Conservation (phyloP, 73 alveolate species). For the Urostyla sp. region DNA sequence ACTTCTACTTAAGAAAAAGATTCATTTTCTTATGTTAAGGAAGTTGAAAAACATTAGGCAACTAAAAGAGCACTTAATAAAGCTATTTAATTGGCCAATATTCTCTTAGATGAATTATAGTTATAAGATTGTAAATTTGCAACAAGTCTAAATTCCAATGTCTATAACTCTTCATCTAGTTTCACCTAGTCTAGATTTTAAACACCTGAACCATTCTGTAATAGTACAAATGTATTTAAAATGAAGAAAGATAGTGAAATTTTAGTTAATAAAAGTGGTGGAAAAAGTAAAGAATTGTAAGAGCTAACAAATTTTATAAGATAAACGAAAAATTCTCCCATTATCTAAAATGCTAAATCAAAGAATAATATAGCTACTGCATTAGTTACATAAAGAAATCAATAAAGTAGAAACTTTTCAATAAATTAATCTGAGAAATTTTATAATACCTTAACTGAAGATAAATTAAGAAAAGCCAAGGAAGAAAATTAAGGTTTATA, state of each 20-base stretch:
- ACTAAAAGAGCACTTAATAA: constrained; percentile 42
- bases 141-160: neutral
- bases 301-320: constrained; percentile 33
- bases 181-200: constrained; percentile 5
- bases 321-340: constrained; percentile 42
- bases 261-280: neutral
- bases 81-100: constrained; percentile 22
- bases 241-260: neutral
- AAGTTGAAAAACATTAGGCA: constrained; percentile 8
- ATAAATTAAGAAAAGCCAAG: no score
- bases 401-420: no score
- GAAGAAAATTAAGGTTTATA: no score
- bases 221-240: neutral
- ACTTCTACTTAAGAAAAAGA: constrained; percentile 11
- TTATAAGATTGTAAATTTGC: no score
- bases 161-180: neutral
- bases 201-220: constrained; percentile 17
- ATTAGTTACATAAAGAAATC: no score
- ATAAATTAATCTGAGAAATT: no score
- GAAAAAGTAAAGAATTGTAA: constrained; percentile 2
- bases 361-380: no score
- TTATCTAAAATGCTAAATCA: no score
- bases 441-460: no score
- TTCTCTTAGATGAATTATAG: constrained; percentile 13
- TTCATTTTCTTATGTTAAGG: neutral